Conservation (phyloP, 345 rosid genomes). For the Citrus australasica region DNA sequence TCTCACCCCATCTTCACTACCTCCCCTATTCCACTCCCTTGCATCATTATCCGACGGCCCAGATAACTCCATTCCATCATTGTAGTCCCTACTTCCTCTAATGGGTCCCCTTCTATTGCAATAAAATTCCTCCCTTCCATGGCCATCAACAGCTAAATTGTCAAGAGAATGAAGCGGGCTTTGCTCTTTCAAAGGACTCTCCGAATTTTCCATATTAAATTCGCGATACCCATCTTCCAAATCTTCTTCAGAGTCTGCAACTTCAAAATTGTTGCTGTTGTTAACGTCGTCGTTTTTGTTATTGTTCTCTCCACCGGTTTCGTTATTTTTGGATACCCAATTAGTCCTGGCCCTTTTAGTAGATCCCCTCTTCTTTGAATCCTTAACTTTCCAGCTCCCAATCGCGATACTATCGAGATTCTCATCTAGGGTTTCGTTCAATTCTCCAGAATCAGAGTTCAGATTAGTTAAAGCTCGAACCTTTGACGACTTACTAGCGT, state of each 20-base stretch:
- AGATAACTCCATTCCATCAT: conserved; percentile 44
- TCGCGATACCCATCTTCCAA: conserved; percentile 47
- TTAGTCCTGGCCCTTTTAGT: conserved; percentile 60
- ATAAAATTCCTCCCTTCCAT: conserved; percentile 41
- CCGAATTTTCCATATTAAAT: conserved; percentile 63
- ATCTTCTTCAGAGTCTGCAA: conserved; percentile 52
- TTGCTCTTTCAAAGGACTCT: conserved; percentile 58
- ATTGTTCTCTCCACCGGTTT: conserved; percentile 17
- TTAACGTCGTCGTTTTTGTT: background rate
- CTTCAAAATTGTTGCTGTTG: conserved; percentile 2
- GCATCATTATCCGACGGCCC: conserved; percentile 52
- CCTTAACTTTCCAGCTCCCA: conserved; percentile 71
- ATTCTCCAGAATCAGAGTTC: conserved; percentile 33
- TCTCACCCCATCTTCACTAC: conserved; percentile 53
- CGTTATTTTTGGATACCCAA: conserved; percentile 59
- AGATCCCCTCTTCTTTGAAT: conserved; percentile 40
- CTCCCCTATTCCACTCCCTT: conserved; percentile 39
- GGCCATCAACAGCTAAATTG: conserved; percentile 50
- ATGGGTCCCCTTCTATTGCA: conserved; percentile 22
- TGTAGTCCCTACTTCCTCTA: conserved; percentile 29
- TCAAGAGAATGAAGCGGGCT: conserved; percentile 53
- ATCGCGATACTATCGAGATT: conserved; percentile 54
- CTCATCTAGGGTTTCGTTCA: conserved; percentile 54
- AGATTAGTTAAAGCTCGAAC: conserved; percentile 58
- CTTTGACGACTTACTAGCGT: conserved; percentile 45